Conservation (phyloP, 805 yeast genomes). For the Wickerhamiella dianesei region DNA sequence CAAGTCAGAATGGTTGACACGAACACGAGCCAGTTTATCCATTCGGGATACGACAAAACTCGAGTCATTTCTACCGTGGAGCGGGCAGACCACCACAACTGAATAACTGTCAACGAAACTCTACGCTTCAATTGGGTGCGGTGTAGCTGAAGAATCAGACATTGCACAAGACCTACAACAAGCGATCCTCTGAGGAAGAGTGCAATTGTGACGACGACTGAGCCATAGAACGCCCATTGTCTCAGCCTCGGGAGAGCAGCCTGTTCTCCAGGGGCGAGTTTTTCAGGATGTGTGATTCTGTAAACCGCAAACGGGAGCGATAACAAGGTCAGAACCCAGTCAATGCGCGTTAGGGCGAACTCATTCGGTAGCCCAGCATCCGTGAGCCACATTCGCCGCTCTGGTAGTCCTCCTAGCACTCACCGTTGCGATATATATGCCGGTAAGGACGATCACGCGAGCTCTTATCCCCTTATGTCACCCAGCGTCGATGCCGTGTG, state of each 20-base stretch:
- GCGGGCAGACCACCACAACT: constrained; percentile 1
- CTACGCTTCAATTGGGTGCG: not conserved
- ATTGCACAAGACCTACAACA: not conserved
- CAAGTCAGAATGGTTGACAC: not conserved
- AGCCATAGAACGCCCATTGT: not conserved
- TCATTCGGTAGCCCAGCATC: not conserved
- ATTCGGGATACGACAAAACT: not conserved
- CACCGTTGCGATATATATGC: too few species aligned
- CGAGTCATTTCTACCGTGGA: not conserved
- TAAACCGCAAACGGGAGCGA: not conserved
- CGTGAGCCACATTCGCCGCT: not conserved
- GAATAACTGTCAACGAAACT: not conserved
- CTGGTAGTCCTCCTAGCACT: too few species aligned
- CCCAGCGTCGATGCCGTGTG: too few species aligned
- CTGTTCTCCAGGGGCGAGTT: not conserved
- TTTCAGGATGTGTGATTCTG: not conserved
- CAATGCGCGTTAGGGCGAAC: not conserved
- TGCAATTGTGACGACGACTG: not conserved
- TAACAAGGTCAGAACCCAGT: not conserved
- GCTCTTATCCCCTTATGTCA: too few species aligned
- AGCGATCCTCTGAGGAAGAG: not conserved
- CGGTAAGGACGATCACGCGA: too few species aligned
- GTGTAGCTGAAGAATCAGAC: not conserved
- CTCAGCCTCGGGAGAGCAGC: not conserved
- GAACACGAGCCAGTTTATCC: not conserved